Conservation (phyloP, 805 yeast genomes). For the Hanseniaspora osmophila region DNA sequence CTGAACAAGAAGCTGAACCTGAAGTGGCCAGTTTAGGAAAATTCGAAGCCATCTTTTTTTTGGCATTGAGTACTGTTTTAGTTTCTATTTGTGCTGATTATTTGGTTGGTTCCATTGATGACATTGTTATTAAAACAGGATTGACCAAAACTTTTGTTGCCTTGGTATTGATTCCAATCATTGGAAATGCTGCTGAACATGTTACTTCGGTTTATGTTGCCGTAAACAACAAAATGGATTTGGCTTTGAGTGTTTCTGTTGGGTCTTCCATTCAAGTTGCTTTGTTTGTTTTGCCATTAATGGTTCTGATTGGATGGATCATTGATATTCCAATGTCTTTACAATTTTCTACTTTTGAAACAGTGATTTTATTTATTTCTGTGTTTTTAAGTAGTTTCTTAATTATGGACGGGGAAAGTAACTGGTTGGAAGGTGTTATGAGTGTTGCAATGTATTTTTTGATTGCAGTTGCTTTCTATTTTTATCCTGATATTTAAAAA, state of each 20-base stretch:
- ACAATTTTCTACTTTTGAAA: slow-evolving; percentile 84
- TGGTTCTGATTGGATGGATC: slow-evolving; percentile 89
- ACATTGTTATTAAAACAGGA: slow-evolving; percentile 69
- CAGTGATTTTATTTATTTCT: slow-evolving; percentile 79
- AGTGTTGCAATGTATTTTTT: slow-evolving; percentile 73
- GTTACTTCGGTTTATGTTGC: slow-evolving; percentile 95
- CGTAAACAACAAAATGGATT: slow-evolving; percentile 89
- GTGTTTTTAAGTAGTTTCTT: slow-evolving; percentile 79
- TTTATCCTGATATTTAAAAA: slow-evolving; percentile 50
- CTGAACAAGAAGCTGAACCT: slow-evolving; percentile 15
- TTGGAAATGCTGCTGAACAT: slow-evolving; percentile 97
- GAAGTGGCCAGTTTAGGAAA: slow-evolving; percentile 28
- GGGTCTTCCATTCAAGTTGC: slow-evolving; percentile 95
- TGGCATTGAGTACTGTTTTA: slow-evolving; percentile 54
- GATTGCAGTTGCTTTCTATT: slow-evolving; percentile 80
- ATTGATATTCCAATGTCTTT: slow-evolving; percentile 85
- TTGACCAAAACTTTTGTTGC: slow-evolving; percentile 92
- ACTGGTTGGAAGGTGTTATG: slow-evolving; percentile 96
- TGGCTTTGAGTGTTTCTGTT: slow-evolving; percentile 92
- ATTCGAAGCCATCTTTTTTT: slow-evolving; percentile 34
- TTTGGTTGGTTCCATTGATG: slow-evolving; percentile 87
- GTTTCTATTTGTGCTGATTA: slow-evolving; percentile 89
- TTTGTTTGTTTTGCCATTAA: slow-evolving; percentile 84
- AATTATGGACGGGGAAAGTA: slow-evolving; percentile 85
- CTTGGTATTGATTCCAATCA: slow-evolving; percentile 84